Evolutionary conservation across 352 stramenopile genomes (phyloP).

Genomic region (Phytophthora hibernalis): DNA sequence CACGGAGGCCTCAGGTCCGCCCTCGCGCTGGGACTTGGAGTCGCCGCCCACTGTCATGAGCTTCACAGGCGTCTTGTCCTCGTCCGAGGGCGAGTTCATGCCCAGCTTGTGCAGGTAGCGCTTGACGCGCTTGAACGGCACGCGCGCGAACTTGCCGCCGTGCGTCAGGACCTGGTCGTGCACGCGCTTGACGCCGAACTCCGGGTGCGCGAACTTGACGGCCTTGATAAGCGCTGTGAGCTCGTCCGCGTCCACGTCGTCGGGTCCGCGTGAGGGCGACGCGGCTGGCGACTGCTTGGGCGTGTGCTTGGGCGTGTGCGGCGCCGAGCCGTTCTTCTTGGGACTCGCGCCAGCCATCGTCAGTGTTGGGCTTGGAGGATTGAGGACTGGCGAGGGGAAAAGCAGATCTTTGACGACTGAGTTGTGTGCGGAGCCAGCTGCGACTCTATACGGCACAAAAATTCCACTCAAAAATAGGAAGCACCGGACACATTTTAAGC

Average conservation of each 20-base stretch:
- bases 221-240: slow-evolving; percentile 87
- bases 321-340: slow-evolving; percentile 37
- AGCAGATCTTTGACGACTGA: slow-evolving; percentile 28
- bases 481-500: background rate
- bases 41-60: slow-evolving; percentile 86
- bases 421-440: slow-evolving; percentile 16
- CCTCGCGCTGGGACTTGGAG: slow-evolving; percentile 67
- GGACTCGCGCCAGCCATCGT: slow-evolving; percentile 33
- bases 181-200: slow-evolving; percentile 86
- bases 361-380: slow-evolving; percentile 6
- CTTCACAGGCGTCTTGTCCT: slow-evolving; percentile 58
- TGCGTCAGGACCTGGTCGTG: slow-evolving; percentile 81
- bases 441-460: slow-evolving; percentile 29
- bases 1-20: slow-evolving; percentile 5
- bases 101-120: slow-evolving; percentile 89
- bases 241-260: slow-evolving; percentile 74
- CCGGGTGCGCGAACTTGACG: slow-evolving; percentile 87
- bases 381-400: slow-evolving; percentile 31
- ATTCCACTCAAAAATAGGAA: slow-evolving; percentile 15
- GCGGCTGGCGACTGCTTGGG: slow-evolving; percentile 29
- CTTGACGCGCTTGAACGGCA: slow-evolving; percentile 84
- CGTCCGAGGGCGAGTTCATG: slow-evolving; percentile 50
- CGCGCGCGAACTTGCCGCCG: slow-evolving; percentile 77
- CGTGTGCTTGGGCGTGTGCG: slow-evolving; percentile 41
- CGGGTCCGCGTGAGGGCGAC: slow-evolving; percentile 37